Percentiles rank a stretch among this genome's conserved stretches.
Conservation (phyloP, 2,329 filamentous ascomycete species). For the Eutypella sp. region DNA sequence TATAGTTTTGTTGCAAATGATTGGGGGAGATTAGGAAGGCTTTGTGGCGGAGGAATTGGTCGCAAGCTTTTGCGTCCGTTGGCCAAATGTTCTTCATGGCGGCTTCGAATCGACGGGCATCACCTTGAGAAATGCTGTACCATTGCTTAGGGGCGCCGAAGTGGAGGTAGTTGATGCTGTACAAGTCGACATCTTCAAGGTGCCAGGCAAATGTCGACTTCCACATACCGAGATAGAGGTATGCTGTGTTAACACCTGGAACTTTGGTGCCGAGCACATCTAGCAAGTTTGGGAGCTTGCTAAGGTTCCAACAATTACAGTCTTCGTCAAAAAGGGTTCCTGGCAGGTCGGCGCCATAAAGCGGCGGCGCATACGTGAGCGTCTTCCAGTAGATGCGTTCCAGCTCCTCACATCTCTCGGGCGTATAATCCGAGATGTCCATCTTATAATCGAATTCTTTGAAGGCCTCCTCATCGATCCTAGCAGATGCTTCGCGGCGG, state of each 20-base stretch:
- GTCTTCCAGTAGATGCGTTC: conserved; percentile 97
- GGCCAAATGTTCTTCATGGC: conserved; percentile 97
- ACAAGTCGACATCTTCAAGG: conserved; percentile 94
- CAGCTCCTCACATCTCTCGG: conserved; percentile 88
- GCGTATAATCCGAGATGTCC: conserved; percentile 80
- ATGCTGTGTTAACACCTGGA: conserved; percentile 95
- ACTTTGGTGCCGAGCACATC: conserved; percentile 94
- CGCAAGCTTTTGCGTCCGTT: conserved; percentile 88
- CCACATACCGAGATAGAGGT: conserved; percentile 98
- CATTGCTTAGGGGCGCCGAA: conserved; percentile 98
- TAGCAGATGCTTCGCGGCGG: conserved; percentile 69
- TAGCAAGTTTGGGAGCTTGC: conserved; percentile 86
- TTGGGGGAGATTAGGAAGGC: conserved; percentile 94
- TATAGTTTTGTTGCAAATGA: conserved; percentile 79
- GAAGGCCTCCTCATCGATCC: conserved; percentile 86
- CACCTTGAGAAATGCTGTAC: conserved; percentile 97
- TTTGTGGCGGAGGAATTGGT: conserved; percentile 95
- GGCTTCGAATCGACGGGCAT: conserved; percentile 85
- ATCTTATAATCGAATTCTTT: conserved; percentile 87
- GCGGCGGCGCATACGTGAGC: conserved; percentile 85
- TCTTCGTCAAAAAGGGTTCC: conserved; percentile 89
- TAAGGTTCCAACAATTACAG: conserved; percentile 85
- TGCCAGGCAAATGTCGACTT: conserved; percentile 99
- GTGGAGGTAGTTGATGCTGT: conserved; percentile 99
- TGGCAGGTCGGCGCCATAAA: conserved; percentile 96